Conservation (phyloP, 257 asterid genomes). For the Gardenia jasminoides region DNA sequence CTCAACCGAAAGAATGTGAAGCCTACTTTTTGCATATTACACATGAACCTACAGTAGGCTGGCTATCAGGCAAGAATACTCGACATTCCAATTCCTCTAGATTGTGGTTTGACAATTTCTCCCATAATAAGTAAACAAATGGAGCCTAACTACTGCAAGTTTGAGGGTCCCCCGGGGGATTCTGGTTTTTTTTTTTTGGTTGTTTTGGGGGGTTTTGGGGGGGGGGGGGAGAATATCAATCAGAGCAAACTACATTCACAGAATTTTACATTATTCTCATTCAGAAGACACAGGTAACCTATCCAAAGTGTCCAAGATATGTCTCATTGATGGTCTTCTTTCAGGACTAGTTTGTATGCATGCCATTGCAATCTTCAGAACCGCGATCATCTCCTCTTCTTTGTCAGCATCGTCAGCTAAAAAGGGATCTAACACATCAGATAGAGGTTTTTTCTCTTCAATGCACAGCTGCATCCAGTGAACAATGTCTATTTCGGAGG, state of each 20-base stretch:
- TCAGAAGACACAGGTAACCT: slow-evolving; percentile 41
- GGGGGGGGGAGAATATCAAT: neutral
- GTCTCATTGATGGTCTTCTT: slow-evolving; percentile 76
- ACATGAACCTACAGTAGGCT: neutral
- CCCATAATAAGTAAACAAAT: neutral
- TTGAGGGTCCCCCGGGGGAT: too few species aligned
- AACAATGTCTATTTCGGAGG: slow-evolving; percentile 63
- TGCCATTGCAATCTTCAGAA: slow-evolving; percentile 80
- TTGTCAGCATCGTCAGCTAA: slow-evolving; percentile 58
- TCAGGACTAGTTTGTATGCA: slow-evolving; percentile 75
- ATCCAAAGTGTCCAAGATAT: slow-evolving; percentile 62
- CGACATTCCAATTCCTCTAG: neutral
- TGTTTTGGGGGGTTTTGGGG: too few species aligned
- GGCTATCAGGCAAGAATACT: neutral
- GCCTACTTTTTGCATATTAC: neutral
- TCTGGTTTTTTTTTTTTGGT: too few species aligned
- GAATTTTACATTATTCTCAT: slow-evolving; percentile 10
- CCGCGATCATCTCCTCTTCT: slow-evolving; percentile 83
- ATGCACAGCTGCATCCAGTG: slow-evolving; percentile 85
- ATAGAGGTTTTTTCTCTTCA: slow-evolving; percentile 85
- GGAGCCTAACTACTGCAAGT: neutral
- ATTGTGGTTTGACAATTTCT: neutral
- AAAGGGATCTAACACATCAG: slow-evolving; percentile 65
- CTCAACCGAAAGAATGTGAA: slow-evolving; percentile 17
- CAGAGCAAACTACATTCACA: slow-evolving; percentile 3